phyloP scores from a whole-genome alignment of 2,329 filamentous ascomycete species.

The Leptoxyphium fumago region DNA sequence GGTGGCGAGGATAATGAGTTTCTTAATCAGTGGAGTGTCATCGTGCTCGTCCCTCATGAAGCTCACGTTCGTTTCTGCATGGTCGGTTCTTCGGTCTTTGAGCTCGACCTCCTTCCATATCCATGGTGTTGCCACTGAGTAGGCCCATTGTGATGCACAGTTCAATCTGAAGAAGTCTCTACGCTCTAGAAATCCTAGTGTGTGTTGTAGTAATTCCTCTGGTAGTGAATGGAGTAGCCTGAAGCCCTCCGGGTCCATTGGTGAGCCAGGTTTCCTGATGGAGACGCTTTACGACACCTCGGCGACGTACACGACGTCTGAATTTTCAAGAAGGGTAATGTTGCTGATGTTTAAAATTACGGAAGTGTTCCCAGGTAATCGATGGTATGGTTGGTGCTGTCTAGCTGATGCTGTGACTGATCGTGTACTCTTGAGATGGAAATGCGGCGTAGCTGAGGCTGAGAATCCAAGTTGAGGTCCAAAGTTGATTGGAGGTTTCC shows the following conservation, averaged over 20 bases:
- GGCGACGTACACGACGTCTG: too few relatives aligned
- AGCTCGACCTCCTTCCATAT: conserved; percentile 29
- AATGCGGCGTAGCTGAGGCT: too few relatives aligned
- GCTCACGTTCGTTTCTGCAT: conserved; percentile 5
- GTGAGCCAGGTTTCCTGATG: too few relatives aligned
- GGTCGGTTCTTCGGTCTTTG: conserved; percentile 21
- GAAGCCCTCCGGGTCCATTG: not conserved
- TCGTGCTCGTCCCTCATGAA: conserved; percentile 19
- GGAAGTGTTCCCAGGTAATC: too few relatives aligned
- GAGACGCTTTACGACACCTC: too few relatives aligned
- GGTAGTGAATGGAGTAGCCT: conserved; percentile 17
- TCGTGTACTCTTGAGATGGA: too few relatives aligned
- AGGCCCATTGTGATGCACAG: conserved; percentile 21
- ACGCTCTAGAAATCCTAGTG: conserved; percentile 21
- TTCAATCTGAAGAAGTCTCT: conserved; percentile 19
- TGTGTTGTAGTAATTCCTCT: conserved; percentile 26
- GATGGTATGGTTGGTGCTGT: too few relatives aligned
- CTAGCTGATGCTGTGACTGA: too few relatives aligned
- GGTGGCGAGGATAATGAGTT: conserved; percentile 27
- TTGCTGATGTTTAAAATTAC: too few relatives aligned
- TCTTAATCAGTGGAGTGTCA: conserved; percentile 29
- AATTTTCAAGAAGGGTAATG: too few relatives aligned
- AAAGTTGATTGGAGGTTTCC: too few relatives aligned
- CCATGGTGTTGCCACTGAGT: conserved; percentile 21
- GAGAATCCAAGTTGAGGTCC: too few relatives aligned